Conservation (phyloP, 176 grass and related monocot species). For the Cenchrus fungigraminus region DNA sequence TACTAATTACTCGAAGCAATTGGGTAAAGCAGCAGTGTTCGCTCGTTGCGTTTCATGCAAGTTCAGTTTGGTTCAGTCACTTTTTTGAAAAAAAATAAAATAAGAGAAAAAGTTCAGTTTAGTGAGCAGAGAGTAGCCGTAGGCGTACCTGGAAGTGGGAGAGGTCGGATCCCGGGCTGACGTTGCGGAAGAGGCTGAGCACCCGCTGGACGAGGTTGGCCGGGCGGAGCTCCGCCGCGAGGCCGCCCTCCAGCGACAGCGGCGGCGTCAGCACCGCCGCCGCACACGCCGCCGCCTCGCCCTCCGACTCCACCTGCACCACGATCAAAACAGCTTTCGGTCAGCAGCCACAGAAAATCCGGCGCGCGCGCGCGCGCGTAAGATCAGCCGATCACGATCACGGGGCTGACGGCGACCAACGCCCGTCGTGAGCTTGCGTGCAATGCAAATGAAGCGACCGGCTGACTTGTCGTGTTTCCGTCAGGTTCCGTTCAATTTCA, state of each 20-base stretch:
- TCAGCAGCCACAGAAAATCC: not conserved
- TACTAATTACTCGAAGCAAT: not conserved
- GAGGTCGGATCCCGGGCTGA: slow-evolving; percentile 84
- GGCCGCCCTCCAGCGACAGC: slow-evolving; percentile 71
- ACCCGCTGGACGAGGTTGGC: slow-evolving; percentile 65
- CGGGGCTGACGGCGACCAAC: not conserved
- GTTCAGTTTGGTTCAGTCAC: not conserved
- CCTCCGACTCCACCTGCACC: slow-evolving; percentile 44
- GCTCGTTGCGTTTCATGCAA: not conserved
- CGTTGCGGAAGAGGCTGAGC: slow-evolving; percentile 81
- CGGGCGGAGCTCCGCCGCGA: slow-evolving; percentile 68
- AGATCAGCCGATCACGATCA: too few relatives aligned
- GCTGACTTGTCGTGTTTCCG: not conserved
- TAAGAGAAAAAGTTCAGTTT: not conserved
- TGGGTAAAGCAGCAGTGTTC: not conserved
- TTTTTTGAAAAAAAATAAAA: too few relatives aligned
- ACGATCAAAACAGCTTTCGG: not conserved
- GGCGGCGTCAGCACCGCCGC: slow-evolving; percentile 66
- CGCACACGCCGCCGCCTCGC: slow-evolving; percentile 22
- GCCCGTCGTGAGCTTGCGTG: not conserved
- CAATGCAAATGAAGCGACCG: too few relatives aligned
- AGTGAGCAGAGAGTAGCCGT: not conserved
- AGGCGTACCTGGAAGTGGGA: slow-evolving; percentile 64
- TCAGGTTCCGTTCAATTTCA: not conserved
- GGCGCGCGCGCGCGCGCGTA: too few relatives aligned